These are phyloP conservation scores for Rhizophora apiculata DNA, from an alignment of 345 rosid species.

Conservation along the genomic window DNA sequence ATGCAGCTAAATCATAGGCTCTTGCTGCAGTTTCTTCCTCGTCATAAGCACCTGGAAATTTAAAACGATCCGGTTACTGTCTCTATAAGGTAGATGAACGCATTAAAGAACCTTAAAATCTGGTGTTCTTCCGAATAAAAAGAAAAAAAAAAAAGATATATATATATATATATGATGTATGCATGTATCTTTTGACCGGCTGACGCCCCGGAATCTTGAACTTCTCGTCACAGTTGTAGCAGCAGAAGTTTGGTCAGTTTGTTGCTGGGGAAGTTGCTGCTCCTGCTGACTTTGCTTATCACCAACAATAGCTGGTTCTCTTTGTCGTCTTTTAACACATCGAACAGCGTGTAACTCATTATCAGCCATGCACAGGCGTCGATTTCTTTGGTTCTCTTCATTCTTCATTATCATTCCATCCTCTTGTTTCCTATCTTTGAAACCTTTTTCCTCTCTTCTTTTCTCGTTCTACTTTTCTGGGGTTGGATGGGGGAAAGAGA, in stretches of 20 bases:
- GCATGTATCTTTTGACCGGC: constrained; percentile 36
- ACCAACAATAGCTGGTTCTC: constrained; percentile 28
- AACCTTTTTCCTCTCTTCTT: neutral
- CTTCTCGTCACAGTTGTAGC: constrained; percentile 65
- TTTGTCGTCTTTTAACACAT: constrained; percentile 43
- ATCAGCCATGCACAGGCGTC: constrained; percentile 14
- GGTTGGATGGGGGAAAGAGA: neutral
- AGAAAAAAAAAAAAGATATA: no score
- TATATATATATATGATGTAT: no score
- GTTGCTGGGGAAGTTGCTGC: constrained; percentile 27
- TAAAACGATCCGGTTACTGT: constrained; percentile 4
- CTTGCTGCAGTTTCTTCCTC: constrained; percentile 74
- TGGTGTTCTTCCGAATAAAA: neutral
- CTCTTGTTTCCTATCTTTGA: neutral
- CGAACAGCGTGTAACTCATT: constrained; percentile 18
- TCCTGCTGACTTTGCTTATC: constrained; percentile 22
- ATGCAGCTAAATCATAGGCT: constrained; percentile 69
- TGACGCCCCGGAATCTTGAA: constrained; percentile 65
- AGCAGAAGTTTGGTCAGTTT: constrained; percentile 26
- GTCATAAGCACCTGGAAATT: constrained; percentile 57
- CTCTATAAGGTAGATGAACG: neutral
- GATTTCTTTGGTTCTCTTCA: constrained; percentile 33
- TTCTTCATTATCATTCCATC: constrained; percentile 43
- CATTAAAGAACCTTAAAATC: neutral
- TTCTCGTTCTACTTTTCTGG: neutral